phyloP scores from a whole-genome alignment of 805 yeast species.

The Tetrapisispora namnaoensis region DNA sequence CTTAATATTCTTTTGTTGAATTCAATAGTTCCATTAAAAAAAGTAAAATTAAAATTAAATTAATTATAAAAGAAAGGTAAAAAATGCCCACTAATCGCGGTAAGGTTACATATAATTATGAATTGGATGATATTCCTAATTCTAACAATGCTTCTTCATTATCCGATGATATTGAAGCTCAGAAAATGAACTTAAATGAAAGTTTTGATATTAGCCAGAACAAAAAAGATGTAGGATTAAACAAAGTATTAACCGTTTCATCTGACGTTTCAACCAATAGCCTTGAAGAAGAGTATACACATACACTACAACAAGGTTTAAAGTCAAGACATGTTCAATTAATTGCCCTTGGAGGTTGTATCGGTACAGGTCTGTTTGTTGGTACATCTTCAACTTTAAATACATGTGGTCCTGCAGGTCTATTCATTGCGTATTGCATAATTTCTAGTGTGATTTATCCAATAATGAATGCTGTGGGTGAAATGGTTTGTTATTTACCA shows the following conservation, averaged over 20 bases:
- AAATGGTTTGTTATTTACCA: slow-evolving; percentile 55
- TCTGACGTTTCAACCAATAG: background rate
- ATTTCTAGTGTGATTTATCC: slow-evolving; percentile 56
- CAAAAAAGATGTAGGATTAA: background rate
- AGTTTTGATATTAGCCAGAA: background rate
- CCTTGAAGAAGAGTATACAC: background rate
- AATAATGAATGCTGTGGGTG: slow-evolving; percentile 57
- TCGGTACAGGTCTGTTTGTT: slow-evolving; percentile 76
- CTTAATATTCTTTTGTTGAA: too few species aligned
- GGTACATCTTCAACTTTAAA: slow-evolving; percentile 56
- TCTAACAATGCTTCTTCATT: background rate
- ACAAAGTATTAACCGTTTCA: background rate
- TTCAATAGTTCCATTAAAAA: too few species aligned
- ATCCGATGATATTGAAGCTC: background rate
- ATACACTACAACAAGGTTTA: slow-evolving; percentile 16
- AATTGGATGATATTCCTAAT: background rate
- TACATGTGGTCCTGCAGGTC: slow-evolving; percentile 65
- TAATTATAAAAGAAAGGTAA: background rate
- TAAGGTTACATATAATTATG: background rate
- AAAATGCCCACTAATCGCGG: slow-evolving; percentile 1
- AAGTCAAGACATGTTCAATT: slow-evolving; percentile 64
- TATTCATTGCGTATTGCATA: slow-evolving; percentile 51
- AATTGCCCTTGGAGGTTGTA: slow-evolving; percentile 77
- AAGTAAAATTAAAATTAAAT: too few species aligned
- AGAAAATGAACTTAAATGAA: background rate